These are phyloP conservation scores for Aspergillus quadrilineatus DNA, from an alignment of 2,329 filamentous ascomycete genomes.

Conservation along the genomic window DNA sequence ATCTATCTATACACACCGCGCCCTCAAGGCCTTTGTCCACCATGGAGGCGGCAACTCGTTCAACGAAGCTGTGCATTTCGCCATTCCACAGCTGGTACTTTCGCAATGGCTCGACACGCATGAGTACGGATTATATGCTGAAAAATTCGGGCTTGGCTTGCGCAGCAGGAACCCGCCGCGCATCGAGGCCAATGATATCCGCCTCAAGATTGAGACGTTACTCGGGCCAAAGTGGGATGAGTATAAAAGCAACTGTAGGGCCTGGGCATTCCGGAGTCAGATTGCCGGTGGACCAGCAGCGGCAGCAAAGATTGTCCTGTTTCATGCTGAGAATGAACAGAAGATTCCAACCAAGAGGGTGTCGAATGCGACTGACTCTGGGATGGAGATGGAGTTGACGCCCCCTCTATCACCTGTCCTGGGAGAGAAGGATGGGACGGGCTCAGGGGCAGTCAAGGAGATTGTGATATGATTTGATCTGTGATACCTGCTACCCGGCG, in stretches of 20 bases:
- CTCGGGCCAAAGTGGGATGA: not conserved
- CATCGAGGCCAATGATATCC: not conserved
- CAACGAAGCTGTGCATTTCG: not conserved
- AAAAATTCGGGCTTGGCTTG: not conserved
- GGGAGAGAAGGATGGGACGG: not conserved
- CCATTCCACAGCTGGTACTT: not conserved
- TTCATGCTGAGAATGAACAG: not conserved
- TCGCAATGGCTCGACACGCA: not conserved
- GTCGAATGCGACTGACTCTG: not conserved
- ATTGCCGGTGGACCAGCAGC: not conserved
- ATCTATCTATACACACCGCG: not conserved
- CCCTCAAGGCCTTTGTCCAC: not conserved
- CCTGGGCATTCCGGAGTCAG: not conserved
- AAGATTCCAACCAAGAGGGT: not conserved
- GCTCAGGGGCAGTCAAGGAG: not conserved
- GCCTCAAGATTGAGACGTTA: not conserved
- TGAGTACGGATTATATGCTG: not conserved
- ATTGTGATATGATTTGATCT: not conserved
- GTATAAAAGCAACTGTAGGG: not conserved
- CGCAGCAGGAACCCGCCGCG: not conserved
- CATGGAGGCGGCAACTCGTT: slow-evolving; percentile 1
- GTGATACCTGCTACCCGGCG: too few relatives aligned
- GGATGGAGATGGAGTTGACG: not conserved
- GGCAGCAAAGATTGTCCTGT: not conserved
- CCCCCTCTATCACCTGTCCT: not conserved